Base-by-base conservation (phyloP, 2,329 filamentous ascomycete species). In the Aspergillus calidoustus region DNA sequence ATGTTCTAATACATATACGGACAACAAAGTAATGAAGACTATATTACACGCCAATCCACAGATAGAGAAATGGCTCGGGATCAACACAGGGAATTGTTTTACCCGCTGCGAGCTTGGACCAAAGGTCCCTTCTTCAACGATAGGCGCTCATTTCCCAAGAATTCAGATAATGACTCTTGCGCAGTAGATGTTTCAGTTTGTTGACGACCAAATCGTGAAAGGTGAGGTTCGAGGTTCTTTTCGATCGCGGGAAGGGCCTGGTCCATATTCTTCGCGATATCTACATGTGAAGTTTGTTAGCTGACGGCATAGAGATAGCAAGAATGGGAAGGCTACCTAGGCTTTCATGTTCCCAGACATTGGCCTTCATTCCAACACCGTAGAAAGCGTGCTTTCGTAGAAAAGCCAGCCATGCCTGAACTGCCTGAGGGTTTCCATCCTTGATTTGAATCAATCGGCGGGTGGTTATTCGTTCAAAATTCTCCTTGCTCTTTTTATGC, bases 351-450 rank as follows among this genome's bases (percentile, higher is more conserved):
- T 97, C 92, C 88, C 91, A 99, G 54, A 98, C 86, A 76, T 99
- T 97, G 57, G 95, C 95, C 84, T 99, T 99, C 93, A 99, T 96
- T 71, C 95, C 95, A 46, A 98, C 89, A n/a, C 95, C 95, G 69
- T 96, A 91, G 76, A 95, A 96, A 47, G 93, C 91, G 74, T 97
- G 90, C 79, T 96, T 96, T 73, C 91, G 87, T 73, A 99, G 77
- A 74, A 96, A 98, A 0, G 92, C 93, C 61, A 99, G 81, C 95
- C 95, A 99, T 30, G 93, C 78, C 77, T 96, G 90, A 41, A 99
- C 93, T 1, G 88, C 89, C 75, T 97, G 92, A 0, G 93, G 89
- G 72, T 97, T 85, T 0, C 93, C 95, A 73, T 98, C 95, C 67
- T 92, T 90, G 72, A 99, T 95, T 79, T 97, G 93, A 56, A 99